Evolutionary conservation across 257 asterid genomes (phyloP), one percentile per base, ranked within the genome.

Genomic region (Datura wrightii): DNA sequence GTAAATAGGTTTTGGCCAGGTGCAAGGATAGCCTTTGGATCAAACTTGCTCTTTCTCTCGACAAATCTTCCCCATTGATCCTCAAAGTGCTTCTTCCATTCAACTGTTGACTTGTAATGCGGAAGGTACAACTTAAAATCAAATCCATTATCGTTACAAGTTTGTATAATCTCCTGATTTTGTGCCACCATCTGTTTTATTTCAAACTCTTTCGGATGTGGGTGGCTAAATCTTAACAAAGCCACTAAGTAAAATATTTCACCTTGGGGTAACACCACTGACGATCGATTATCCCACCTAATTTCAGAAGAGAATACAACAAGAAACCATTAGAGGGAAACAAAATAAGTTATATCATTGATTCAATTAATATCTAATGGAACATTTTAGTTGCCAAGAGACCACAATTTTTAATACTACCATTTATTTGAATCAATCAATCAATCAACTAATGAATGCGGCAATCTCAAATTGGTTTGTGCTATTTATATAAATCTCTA

Each of bases 11-110:
- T 93, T 86, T 95, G 99, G 1, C 99, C 97, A 74, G 99, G 99
- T 4, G 98, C 97, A 90, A 94, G 98, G 86, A 94, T 85, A 13
- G 97, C 98, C 95, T 88, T 90, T 11, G 97, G 98, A 92, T 96
- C 98, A 83, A 92, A 96, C 67, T 86, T 41, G 4, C 89, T 80
- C 70, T 94, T 96, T 62, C 95, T 91, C 4, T 93, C 94, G 15
- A 88, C 89, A 50, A 96, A 96, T 90, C 97, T 93, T 1, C 92
- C 7, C 98, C 99, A 96, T 81, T 90, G 95, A 88, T 91, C 83
- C 79, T 97, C 98, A 79, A 96, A 96, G 83, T 96, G 98, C 42
- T 85, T 84, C 66, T 89, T 90, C 98, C 99, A 95, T 5, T 90
- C 97, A 9, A 92, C 93, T 36, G 46, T 62, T 6, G 95, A 90